A percentile compares a stretch with the other conserved stretches of the same genome.
Conservation (phyloP, 2,329 filamentous ascomycete species). For the Escovopsis sp. region DNA sequence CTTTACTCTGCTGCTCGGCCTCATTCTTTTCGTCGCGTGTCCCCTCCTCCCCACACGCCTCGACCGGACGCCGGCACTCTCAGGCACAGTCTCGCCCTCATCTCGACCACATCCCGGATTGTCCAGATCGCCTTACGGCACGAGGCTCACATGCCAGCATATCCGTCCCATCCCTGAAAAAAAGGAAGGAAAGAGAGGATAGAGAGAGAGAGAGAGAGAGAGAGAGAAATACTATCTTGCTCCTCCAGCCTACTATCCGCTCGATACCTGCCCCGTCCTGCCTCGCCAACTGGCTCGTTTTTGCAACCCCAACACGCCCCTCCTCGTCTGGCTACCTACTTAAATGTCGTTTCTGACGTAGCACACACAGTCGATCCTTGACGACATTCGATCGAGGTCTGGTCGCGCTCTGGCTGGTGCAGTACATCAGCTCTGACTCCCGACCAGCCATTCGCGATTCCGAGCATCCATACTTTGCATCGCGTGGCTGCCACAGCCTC, state of each 20-base stretch:
- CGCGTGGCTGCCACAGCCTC: background rate
- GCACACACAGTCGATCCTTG: background rate
- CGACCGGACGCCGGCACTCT: background rate
- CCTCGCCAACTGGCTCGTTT: background rate
- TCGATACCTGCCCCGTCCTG: background rate
- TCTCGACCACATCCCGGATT: background rate
- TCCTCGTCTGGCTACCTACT: background rate
- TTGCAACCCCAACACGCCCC: background rate
- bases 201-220: too few species aligned
- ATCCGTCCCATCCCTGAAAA: background rate
- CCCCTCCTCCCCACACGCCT: background rate
- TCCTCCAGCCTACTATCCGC: background rate
- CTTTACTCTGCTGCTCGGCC: background rate
- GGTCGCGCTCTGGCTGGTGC: background rate
- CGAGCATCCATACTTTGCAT: background rate
- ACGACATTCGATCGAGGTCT: background rate
- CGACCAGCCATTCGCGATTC: conserved; percentile 2
- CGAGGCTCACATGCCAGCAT: background rate
- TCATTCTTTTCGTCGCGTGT: background rate
- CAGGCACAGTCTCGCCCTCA: background rate
- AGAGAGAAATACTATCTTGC: background rate
- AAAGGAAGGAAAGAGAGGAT: background rate
- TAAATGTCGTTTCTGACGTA: background rate
- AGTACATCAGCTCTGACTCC: background rate
- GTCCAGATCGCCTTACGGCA: background rate